Evolutionary conservation across 352 stramenopile species (phyloP).

Genomic region (Globisporangium alternatum): DNA sequence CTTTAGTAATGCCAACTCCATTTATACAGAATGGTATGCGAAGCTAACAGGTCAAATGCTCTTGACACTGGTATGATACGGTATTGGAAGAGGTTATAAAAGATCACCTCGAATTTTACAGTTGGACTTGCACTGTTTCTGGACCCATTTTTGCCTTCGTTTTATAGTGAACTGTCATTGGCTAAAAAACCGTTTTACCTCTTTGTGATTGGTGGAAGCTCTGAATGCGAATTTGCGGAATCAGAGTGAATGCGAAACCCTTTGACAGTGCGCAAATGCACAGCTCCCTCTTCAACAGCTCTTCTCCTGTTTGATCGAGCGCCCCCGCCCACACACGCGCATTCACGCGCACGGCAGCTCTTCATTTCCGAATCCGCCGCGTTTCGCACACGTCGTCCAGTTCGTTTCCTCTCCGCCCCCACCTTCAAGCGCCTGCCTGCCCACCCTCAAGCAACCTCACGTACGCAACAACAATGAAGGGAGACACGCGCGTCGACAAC

Average conservation of each 20-base stretch:
- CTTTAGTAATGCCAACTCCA: background rate
- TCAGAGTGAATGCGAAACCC: slow-evolving; percentile 16
- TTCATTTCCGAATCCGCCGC: slow-evolving; percentile 23
- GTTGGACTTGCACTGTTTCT: background rate
- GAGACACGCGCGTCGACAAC: slow-evolving; percentile 62
- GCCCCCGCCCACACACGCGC: background rate
- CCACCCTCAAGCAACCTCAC: background rate
- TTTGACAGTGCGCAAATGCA: background rate
- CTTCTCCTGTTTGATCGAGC: background rate
- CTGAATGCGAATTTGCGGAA: slow-evolving; percentile 24
- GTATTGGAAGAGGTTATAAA: background rate
- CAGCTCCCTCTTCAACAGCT: slow-evolving; percentile 11
- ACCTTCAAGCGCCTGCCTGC: background rate
- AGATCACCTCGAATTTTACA: background rate
- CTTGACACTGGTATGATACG: background rate
- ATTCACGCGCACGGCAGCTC: slow-evolving; percentile 13
- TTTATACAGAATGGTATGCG: background rate
- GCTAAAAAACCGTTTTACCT: background rate
- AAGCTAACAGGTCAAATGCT: background rate
- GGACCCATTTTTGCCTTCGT: slow-evolving; percentile 11
- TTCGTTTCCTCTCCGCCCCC: background rate
- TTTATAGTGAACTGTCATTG: background rate
- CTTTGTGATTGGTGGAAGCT: slow-evolving; percentile 21
- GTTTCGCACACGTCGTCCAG: slow-evolving; percentile 12
- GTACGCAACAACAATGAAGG: slow-evolving; percentile 35